Percentiles rank a stretch among this genome's conserved stretches.
These are phyloP conservation scores for Yamadazyma paraphyllophila DNA, from an alignment of 805 yeast genomes.

Conservation along the genomic window DNA sequence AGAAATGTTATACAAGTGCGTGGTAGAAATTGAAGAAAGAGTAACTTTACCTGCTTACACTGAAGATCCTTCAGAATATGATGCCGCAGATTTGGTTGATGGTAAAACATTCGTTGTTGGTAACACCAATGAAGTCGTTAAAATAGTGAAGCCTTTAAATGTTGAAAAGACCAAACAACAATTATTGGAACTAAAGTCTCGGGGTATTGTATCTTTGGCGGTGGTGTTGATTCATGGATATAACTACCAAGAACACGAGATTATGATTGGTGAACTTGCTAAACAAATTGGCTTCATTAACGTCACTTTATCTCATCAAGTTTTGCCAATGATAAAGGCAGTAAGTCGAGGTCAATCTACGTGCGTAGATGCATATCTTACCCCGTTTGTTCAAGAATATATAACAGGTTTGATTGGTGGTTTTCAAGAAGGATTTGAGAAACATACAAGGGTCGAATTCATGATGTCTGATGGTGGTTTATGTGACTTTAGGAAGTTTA, in stretches of 20 bases:
- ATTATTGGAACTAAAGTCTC: constrained; percentile 44
- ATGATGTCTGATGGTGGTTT: constrained; percentile 23
- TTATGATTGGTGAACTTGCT: constrained; percentile 44
- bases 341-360: constrained; percentile 76
- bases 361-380: constrained; percentile 77
- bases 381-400: constrained; percentile 73
- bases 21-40: constrained; percentile 20
- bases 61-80: constrained; percentile 40
- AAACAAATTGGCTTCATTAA: constrained; percentile 62
- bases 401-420: constrained; percentile 61
- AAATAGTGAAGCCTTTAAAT: constrained; percentile 55
- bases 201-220: constrained; percentile 69
- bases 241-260: constrained; percentile 70
- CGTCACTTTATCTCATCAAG: constrained; percentile 63
- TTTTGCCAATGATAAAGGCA: constrained; percentile 77
- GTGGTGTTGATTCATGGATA: constrained; percentile 72
- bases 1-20: constrained; percentile 14
- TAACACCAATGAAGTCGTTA: constrained; percentile 63
- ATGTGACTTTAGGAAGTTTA: constrained; percentile 16
- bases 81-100: constrained; percentile 14
- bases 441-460: constrained; percentile 20
- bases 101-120: constrained; percentile 48
- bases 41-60: constrained; percentile 24
- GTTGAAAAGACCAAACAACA: constrained; percentile 37
- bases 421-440: constrained; percentile 46